Conservation (phyloP, 2,329 filamentous ascomycete species). For the Pseudogymnoascus sp. region DNA sequence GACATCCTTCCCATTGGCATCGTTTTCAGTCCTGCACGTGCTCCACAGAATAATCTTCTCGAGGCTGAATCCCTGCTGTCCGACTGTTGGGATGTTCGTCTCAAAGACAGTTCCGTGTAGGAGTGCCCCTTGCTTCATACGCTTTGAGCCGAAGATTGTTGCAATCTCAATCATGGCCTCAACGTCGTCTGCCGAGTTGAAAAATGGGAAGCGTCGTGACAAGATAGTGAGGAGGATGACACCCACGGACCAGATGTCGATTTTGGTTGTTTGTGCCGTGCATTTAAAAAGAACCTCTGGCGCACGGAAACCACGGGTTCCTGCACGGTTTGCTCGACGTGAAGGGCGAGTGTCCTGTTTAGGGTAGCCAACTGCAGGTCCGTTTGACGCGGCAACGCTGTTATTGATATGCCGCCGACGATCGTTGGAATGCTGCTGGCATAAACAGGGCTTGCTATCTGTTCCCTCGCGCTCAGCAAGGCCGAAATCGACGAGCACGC, state of each 20-base stretch:
- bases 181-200: slow-evolving; percentile 96
- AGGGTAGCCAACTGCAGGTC: slow-evolving; percentile 63
- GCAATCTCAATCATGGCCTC: slow-evolving; percentile 97
- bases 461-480: slow-evolving; percentile 77
- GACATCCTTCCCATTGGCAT: slow-evolving; percentile 43
- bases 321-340: slow-evolving; percentile 85
- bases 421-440: slow-evolving; percentile 56
- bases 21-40: slow-evolving; percentile 58
- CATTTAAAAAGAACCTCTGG: slow-evolving; percentile 97
- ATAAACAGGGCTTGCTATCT: slow-evolving; percentile 75
- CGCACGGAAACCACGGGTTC: slow-evolving; percentile 89
- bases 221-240: slow-evolving; percentile 96
- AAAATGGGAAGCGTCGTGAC: slow-evolving; percentile 90
- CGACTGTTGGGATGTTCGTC: slow-evolving; percentile 85
- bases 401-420: slow-evolving; percentile 54
- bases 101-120: slow-evolving; percentile 90
- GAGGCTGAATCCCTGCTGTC: slow-evolving; percentile 73
- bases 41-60: slow-evolving; percentile 96
- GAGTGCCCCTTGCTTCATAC: slow-evolving; percentile 75
- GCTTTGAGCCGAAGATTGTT: slow-evolving; percentile 79
- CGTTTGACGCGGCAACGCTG: slow-evolving; percentile 50
- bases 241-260: slow-evolving; percentile 94
- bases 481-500: slow-evolving; percentile 98
- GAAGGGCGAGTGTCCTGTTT: slow-evolving; percentile 85
- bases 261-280: slow-evolving; percentile 85